These are phyloP conservation scores for Suillus discolor DNA, from an alignment of 768 basidiomycete species.

Conservation along the genomic window DNA sequence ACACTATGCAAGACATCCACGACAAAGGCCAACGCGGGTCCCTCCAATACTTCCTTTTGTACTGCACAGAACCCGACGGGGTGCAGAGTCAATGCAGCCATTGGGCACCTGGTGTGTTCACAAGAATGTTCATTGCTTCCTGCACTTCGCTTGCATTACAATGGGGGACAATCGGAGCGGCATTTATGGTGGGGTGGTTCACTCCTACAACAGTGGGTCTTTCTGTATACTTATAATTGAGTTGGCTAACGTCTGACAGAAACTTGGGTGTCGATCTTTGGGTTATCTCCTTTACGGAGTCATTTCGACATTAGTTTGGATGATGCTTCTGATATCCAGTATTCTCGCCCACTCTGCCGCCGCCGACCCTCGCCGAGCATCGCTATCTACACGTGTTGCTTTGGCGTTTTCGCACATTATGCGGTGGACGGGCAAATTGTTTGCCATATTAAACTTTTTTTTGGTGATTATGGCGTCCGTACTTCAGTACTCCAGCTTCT, in stretches of 20 bases:
- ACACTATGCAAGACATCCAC: conserved; percentile 3
- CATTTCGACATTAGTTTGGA: conserved; percentile 23
- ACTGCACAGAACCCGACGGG: conserved; percentile 10
- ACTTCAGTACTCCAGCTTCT: conserved; percentile 26
- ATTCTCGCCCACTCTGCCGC: conserved; percentile 6
- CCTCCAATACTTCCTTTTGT: conserved; percentile 4
- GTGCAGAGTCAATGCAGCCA: conserved; percentile 6
- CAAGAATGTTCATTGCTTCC: conserved; percentile 24
- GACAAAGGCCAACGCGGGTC: not conserved
- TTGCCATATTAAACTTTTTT: conserved; percentile 21
- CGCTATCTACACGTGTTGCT: conserved; percentile 6
- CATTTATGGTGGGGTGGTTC: conserved; percentile 23
- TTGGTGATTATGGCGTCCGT: conserved; percentile 20
- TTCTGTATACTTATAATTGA: not conserved
- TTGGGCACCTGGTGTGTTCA: conserved; percentile 21
- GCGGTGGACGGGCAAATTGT: conserved; percentile 18
- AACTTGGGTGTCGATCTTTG: conserved; percentile 24
- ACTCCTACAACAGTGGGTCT: conserved; percentile 24
- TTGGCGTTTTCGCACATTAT: conserved; percentile 10
- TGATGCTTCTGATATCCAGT: conserved; percentile 19
- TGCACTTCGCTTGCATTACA: conserved; percentile 22
- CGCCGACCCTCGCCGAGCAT: not conserved
- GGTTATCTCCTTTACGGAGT: conserved; percentile 26
- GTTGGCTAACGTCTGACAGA: conserved; percentile 2
- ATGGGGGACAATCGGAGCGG: conserved; percentile 29